These are phyloP conservation scores for Zygosaccharomyces bailii DNA, from an alignment of 805 yeast genomes.

Conservation along the genomic window DNA sequence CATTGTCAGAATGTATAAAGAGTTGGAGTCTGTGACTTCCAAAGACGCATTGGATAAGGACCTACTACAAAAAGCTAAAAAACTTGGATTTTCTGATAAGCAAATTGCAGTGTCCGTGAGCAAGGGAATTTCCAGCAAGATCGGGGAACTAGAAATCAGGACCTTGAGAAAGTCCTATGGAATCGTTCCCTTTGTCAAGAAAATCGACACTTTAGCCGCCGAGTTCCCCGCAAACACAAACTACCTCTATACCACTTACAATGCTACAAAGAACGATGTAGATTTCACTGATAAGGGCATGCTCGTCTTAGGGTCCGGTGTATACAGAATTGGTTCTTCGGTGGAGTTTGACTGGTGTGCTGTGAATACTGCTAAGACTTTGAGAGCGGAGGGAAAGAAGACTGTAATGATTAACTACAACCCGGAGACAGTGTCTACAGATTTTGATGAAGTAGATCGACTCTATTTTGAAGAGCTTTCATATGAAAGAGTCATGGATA, in stretches of 20 bases:
- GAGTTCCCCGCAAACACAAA: conserved; percentile 98
- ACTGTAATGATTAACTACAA: conserved; percentile 96
- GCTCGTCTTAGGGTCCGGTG: conserved; percentile 97
- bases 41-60: conserved; percentile 62
- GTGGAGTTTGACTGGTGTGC: conserved; percentile 99
- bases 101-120: conserved; percentile 81
- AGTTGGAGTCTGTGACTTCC: conserved; percentile 62
- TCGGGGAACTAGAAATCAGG: conserved; percentile 75
- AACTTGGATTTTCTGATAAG: conserved; percentile 91
- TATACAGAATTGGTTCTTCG: conserved; percentile 95
- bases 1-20: conserved; percentile 84
- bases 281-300: conserved; percentile 86
- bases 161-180: conserved; percentile 74
- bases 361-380: conserved; percentile 91
- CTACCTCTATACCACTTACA: conserved; percentile 93
- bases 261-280: conserved; percentile 82
- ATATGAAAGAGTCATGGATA: conserved; percentile 95
- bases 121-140: conserved; percentile 33
- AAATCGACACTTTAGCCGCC: conserved; percentile 96
- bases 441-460: conserved; percentile 96
- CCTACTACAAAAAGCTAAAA: conserved; percentile 74
- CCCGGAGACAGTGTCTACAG: conserved; percentile 98
- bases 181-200: conserved; percentile 89
- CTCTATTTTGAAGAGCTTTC: conserved; percentile 93
- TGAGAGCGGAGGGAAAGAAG: conserved; percentile 80